phyloP scores from a whole-genome alignment of 805 yeast species.

The Cyberlindnera americana region DNA sequence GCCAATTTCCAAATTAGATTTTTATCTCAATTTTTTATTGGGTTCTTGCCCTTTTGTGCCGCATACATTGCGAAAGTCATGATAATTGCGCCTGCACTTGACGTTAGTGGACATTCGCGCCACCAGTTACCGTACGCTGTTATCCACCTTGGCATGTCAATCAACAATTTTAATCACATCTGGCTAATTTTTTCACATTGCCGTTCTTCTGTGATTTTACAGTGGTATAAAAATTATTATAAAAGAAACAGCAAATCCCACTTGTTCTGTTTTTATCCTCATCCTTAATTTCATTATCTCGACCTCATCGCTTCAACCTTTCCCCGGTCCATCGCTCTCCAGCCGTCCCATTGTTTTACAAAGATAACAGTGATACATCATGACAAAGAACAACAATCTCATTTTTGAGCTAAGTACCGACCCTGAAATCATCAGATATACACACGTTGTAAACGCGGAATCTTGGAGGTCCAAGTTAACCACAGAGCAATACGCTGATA shows the following conservation, averaged over 20 bases:
- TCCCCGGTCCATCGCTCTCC: no score
- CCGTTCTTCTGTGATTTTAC: no score
- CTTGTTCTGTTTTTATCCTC: no score
- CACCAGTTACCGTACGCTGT: slow-evolving; percentile 13
- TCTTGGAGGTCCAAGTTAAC: slow-evolving; percentile 34
- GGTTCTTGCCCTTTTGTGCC: neutral
- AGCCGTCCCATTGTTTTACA: neutral
- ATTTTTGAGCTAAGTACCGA: slow-evolving; percentile 22
- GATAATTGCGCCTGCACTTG: slow-evolving; percentile 12
- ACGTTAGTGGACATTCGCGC: slow-evolving; percentile 19
- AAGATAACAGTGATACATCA: neutral
- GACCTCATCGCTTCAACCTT: neutral
- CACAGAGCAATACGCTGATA: slow-evolving; percentile 33
- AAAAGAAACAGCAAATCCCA: no score
- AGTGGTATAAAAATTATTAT: no score
- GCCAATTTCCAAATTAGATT: no score
- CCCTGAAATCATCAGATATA: slow-evolving; percentile 33
- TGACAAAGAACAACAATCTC: slow-evolving; percentile 12
- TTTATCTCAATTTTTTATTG: no score
- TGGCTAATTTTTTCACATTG: no score
- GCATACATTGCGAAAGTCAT: no score
- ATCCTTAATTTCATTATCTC: no score
- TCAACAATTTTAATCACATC: no score
- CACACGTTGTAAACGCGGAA: slow-evolving; percentile 33
- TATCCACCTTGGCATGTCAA: neutral